Evolutionary conservation across 2,329 filamentous ascomycete genomes (phyloP).

Genomic region (Dothideomycetes sp.): DNA sequence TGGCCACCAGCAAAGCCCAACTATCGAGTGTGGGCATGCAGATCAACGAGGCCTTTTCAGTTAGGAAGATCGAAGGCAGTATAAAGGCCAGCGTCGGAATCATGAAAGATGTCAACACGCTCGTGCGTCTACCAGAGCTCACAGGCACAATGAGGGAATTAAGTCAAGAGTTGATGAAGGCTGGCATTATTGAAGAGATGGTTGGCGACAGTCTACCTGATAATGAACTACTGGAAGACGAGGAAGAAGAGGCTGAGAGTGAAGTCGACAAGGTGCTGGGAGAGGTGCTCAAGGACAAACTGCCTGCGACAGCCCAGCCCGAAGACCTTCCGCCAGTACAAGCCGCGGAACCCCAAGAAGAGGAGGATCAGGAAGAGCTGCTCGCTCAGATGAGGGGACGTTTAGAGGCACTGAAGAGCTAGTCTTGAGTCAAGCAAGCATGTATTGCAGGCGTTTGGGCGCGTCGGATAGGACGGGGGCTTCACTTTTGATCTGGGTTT

Average conservation of each 20-base stretch:
- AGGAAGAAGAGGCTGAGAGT: conserved; percentile 65
- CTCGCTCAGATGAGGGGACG: conserved; percentile 90
- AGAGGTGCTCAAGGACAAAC: conserved; percentile 77
- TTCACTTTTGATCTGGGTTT: too few species aligned
- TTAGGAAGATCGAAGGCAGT: conserved; percentile 90
- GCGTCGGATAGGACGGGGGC: background rate
- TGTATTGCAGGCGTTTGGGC: conserved; percentile 5
- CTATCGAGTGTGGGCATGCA: conserved; percentile 92
- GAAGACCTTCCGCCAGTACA: conserved; percentile 41
- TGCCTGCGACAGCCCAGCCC: conserved; percentile 52
- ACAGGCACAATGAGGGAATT: conserved; percentile 84
- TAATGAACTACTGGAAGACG: conserved; percentile 58
- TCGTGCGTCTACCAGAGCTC: conserved; percentile 77
- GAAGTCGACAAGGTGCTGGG: conserved; percentile 91
- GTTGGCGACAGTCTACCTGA: conserved; percentile 75
- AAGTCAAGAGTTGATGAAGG: conserved; percentile 79
- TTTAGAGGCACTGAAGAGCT: conserved; percentile 85
- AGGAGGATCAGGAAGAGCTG: conserved; percentile 81
- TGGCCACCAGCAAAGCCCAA: conserved; percentile 84
- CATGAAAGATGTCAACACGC: conserved; percentile 90
- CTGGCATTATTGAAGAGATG: conserved; percentile 97
- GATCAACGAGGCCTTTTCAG: conserved; percentile 90
- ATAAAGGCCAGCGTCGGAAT: conserved; percentile 80
- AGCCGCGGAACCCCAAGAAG: conserved; percentile 57
- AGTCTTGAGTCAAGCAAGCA: conserved; percentile 22